phyloP scores from a whole-genome alignment of 2,329 filamentous ascomycete species.

The Samsoniella hepiali region DNA sequence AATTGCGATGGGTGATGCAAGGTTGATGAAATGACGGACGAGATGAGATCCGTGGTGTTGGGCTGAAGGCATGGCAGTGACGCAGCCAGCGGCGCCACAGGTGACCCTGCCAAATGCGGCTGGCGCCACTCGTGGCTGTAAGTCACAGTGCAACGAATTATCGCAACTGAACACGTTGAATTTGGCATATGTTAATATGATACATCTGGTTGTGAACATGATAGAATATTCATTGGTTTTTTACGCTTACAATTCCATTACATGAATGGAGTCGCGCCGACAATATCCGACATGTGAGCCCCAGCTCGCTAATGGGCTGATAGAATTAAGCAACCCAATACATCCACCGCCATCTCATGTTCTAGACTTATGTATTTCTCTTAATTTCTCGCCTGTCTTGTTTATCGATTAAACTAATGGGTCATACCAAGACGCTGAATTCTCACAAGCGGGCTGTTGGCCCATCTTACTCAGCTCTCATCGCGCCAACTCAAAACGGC shows the following conservation, averaged over 20 bases:
- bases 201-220: too few relatives aligned
- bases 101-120: neutral
- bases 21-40: neutral
- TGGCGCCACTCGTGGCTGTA: constrained; percentile 3
- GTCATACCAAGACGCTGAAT: neutral
- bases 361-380: neutral
- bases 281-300: neutral
- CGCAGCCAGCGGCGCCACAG: constrained; percentile 5
- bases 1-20: neutral
- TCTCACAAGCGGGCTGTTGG: neutral
- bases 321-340: too few relatives aligned
- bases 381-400: neutral
- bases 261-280: neutral
- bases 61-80: constrained; percentile 1
- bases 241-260: neutral
- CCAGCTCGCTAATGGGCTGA: neutral
- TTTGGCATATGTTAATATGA: too few relatives aligned
- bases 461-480: constrained; percentile 4
- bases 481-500: neutral
- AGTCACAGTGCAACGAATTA: neutral
- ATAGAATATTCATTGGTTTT: too few relatives aligned
- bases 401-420: neutral
- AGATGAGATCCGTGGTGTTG: neutral
- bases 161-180: too few relatives aligned
- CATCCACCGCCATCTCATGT: neutral